A percentile compares a stretch with the other conserved stretches of the same genome.
Conservation (phyloP, 192 early-diverging fungal genomes). For the Physocladia obscura region DNA sequence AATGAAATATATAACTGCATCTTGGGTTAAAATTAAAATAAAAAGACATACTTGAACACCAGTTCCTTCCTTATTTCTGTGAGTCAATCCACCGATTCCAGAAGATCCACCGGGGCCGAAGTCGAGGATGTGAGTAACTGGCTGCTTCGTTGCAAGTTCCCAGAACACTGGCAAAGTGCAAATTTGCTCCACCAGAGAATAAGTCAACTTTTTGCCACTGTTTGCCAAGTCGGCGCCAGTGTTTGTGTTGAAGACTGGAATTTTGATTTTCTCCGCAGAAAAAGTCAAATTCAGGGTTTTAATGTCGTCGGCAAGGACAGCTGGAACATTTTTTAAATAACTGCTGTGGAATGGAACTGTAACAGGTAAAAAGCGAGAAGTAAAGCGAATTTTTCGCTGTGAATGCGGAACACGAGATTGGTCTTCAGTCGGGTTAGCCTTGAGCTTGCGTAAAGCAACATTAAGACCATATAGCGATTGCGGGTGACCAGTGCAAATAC, state of each 20-base stretch:
- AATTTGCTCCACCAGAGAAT: slow-evolving; percentile 70
- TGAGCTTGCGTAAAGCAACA: slow-evolving; percentile 86
- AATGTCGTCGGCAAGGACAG: slow-evolving; percentile 69
- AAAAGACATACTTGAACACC: slow-evolving; percentile 59
- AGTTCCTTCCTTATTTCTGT: slow-evolving; percentile 83
- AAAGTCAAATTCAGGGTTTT: slow-evolving; percentile 62
- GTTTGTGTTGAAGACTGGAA: slow-evolving; percentile 80
- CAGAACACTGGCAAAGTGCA: slow-evolving; percentile 72
- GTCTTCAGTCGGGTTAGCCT: slow-evolving; percentile 79
- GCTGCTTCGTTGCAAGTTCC: slow-evolving; percentile 65
- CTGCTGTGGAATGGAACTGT: slow-evolving; percentile 87
- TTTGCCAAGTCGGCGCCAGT: slow-evolving; percentile 74
- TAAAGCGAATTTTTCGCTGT: slow-evolving; percentile 88
- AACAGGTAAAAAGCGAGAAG: slow-evolving; percentile 88
- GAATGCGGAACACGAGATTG: slow-evolving; percentile 85
- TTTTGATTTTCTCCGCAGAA: slow-evolving; percentile 60
- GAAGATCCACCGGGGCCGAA: slow-evolving; percentile 86
- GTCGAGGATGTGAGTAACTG: slow-evolving; percentile 85
- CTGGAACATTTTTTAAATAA: slow-evolving; percentile 70
- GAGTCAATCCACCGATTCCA: slow-evolving; percentile 80
- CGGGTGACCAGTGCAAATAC: slow-evolving; percentile 86
- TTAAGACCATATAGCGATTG: slow-evolving; percentile 92
- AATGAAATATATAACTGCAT: neutral
- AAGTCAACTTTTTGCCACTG: slow-evolving; percentile 51
- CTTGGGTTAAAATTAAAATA: neutral